A percentile compares a stretch with the other conserved stretches of the same genome.
phyloP scores from a whole-genome alignment of 495 filamentous ascomycete species.

The Xeromyces bisporus region DNA sequence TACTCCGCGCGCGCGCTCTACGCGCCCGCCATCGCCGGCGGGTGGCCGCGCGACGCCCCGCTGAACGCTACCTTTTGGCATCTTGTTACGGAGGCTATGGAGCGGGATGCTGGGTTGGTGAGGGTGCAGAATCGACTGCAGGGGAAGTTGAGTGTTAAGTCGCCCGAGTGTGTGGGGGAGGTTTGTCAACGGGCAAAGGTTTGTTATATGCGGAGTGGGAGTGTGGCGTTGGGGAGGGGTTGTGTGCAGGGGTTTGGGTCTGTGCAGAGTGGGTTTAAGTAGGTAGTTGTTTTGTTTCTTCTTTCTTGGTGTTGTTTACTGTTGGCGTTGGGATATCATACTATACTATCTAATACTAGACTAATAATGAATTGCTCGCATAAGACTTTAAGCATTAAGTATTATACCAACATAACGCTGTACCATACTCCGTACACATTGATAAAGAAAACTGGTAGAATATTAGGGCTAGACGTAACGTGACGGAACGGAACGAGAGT shows the following conservation, averaged over 20 bases:
- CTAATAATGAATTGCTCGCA: too few species aligned
- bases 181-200: conserved; percentile 37
- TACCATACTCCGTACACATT: too few species aligned
- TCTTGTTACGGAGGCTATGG: conserved; percentile 42
- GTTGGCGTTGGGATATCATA: too few species aligned
- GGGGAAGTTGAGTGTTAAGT: conserved; percentile 33
- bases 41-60: conserved; percentile 30
- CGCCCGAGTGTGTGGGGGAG: conserved; percentile 32
- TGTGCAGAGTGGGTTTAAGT: conserved; percentile 16
- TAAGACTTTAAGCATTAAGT: too few species aligned
- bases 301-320: too few species aligned
- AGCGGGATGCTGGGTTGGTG: conserved; percentile 29
- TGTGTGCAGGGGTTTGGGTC: conserved; percentile 33
- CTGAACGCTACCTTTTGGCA: conserved; percentile 43
- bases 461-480: too few species aligned
- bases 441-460: too few species aligned
- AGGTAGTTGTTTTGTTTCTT: too few species aligned
- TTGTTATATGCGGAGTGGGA: conserved; percentile 44
- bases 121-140: conserved; percentile 35
- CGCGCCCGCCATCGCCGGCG: conserved; percentile 20
- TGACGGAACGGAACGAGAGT: too few species aligned
- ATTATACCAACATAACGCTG: too few species aligned
- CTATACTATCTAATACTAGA: too few species aligned
- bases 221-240: conserved; percentile 28
- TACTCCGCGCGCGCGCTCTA: conserved; percentile 41